Conservation (phyloP, 169 alveolate genomes). For the Eimeria brunetti region DNA sequence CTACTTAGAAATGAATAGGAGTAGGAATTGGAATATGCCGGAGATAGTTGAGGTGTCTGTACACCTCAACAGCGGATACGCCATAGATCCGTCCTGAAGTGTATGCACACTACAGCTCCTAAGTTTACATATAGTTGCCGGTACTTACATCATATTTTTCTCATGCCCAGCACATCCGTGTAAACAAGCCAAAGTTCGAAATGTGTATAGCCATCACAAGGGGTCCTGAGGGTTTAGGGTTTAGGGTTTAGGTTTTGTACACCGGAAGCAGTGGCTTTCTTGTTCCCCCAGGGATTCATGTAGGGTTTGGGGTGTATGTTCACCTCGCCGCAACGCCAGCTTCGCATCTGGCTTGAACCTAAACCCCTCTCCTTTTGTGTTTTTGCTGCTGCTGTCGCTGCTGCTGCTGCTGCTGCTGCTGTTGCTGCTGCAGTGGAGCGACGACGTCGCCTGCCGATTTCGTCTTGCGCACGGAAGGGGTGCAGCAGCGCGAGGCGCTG, state of each 20-base stretch:
- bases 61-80: not conserved
- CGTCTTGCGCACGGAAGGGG: slow-evolving; percentile 22
- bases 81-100: not conserved
- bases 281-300: no score
- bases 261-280: no score
- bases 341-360: not conserved
- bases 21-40: not conserved
- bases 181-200: no score
- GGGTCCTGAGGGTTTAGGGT: no score
- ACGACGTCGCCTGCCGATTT: slow-evolving; percentile 56
- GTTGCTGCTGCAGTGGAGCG: slow-evolving; percentile 61
- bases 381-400: not conserved
- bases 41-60: not conserved
- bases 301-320: not conserved
- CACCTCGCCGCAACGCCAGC: not conserved
- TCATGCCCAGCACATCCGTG: no score
- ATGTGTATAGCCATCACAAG: no score
- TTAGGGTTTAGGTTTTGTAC: no score
- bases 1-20: not conserved
- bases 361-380: not conserved
- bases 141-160: no score
- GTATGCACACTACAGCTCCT: not conserved
- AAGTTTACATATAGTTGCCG: no score
- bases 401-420: slow-evolving; percentile 22
- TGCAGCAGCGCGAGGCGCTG: slow-evolving; percentile 21